Conservation (phyloP, 768 basidiomycete species). For the Macrolepiota dolichaula region DNA sequence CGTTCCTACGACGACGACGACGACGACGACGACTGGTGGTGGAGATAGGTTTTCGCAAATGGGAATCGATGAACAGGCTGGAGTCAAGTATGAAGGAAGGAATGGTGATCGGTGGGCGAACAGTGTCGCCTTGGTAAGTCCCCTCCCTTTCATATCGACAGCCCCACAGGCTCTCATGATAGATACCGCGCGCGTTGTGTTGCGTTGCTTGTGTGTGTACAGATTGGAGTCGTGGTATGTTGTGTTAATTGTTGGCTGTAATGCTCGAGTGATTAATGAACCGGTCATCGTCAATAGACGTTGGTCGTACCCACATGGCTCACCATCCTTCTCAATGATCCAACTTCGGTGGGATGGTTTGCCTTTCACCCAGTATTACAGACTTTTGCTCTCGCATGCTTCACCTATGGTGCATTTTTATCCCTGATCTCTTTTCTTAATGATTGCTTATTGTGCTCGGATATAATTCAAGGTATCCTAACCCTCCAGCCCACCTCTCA, state of each 20-base stretch:
- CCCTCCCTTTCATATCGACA: neutral
- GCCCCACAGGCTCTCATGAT: neutral
- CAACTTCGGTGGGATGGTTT: conserved; percentile 54
- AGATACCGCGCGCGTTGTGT: neutral
- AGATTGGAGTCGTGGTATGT: conserved; percentile 6
- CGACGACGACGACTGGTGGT: neutral
- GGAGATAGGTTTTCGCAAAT: neutral
- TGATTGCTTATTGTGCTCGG: neutral
- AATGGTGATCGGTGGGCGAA: conserved; percentile 32
- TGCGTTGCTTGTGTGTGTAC: neutral
- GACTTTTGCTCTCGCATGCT: conserved; percentile 47
- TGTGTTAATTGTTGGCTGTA: neutral
- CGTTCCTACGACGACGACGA: neutral
- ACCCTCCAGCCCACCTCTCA: conserved; percentile 75
- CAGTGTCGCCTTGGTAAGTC: conserved; percentile 33
- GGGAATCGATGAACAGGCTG: conserved; percentile 1
- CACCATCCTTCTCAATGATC: conserved; percentile 41
- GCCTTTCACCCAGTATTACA: conserved; percentile 65
- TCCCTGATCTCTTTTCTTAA: neutral
- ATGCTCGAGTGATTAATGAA: neutral
- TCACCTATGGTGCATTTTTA: conserved; percentile 56
- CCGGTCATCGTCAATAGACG: conserved; percentile 25
- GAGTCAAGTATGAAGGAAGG: conserved; percentile 31
- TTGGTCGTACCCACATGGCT: conserved; percentile 42
- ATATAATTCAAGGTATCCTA: conserved; percentile 49